Percentiles rank a stretch among this genome's conserved stretches.
phyloP scores from a whole-genome alignment of 192 early-diverging fungal species.

The Geosiphon pyriformis region DNA sequence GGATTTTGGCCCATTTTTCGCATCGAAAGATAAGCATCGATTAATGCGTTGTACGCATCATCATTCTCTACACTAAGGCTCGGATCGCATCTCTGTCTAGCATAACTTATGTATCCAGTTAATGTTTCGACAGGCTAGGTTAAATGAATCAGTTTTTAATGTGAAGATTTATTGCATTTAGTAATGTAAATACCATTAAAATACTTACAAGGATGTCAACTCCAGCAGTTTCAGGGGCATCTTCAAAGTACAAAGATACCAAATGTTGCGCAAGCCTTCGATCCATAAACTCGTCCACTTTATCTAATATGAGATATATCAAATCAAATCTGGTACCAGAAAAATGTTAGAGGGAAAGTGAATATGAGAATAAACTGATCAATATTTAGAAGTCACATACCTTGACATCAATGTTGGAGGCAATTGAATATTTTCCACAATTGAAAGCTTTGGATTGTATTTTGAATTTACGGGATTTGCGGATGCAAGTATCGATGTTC shows the following conservation, averaged over 20 bases:
- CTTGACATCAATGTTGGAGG: slow-evolving; percentile 90
- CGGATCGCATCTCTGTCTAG: slow-evolving; percentile 69
- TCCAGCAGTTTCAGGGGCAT: slow-evolving; percentile 42
- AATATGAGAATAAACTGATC: not conserved
- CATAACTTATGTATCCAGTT: slow-evolving; percentile 90
- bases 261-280: slow-evolving; percentile 84
- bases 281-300: slow-evolving; percentile 81
- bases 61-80: slow-evolving; percentile 54
- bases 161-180: not conserved
- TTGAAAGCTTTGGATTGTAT: slow-evolving; percentile 74
- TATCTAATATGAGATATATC: slow-evolving; percentile 86
- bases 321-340: slow-evolving; percentile 76
- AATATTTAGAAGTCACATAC: slow-evolving; percentile 32
- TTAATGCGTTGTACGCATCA: slow-evolving; percentile 69
- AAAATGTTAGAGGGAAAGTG: not conserved
- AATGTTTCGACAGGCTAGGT: slow-evolving; percentile 71
- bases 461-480: slow-evolving; percentile 94
- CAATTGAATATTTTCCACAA: slow-evolving; percentile 86
- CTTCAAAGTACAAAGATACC: slow-evolving; percentile 78
- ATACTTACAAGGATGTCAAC: slow-evolving; percentile 35
- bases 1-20: slow-evolving; percentile 64
- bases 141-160: not conserved
- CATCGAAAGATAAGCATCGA: slow-evolving; percentile 78
- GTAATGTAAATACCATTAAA: not conserved
- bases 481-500: slow-evolving; percentile 89